Evolutionary conservation across 306 rosid species (phyloP).

Genomic region (Begonia masoniana): DNA sequence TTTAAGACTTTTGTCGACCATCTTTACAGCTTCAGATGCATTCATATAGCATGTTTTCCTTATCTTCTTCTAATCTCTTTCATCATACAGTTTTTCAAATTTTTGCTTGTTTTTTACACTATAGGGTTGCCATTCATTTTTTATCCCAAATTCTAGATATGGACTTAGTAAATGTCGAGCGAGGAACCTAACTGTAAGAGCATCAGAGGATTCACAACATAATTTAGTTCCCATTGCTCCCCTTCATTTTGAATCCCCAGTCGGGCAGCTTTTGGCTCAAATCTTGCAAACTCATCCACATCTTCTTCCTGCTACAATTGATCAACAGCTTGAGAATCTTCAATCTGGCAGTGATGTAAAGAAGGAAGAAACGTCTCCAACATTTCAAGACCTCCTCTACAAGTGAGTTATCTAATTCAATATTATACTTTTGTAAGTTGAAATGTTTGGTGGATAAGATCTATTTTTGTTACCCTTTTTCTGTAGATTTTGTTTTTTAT

Average conservation of each 20-base stretch:
- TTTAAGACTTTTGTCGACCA: no score
- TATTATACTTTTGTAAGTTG: not conserved
- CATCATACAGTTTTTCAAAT: not conserved
- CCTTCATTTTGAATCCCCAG: conserved; percentile 64
- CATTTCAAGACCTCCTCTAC: conserved; percentile 41
- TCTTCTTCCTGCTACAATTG: conserved; percentile 68
- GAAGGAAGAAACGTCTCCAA: conserved; percentile 27
- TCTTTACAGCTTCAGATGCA: no score
- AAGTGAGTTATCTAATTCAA: conserved; percentile 38
- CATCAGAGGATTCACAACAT: conserved; percentile 52
- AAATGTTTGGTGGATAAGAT: no score
- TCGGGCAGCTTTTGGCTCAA: conserved; percentile 84
- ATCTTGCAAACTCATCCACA: conserved; percentile 81
- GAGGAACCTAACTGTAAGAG: conserved; percentile 50
- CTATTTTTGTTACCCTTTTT: no score
- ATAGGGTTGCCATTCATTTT: conserved; percentile 47
- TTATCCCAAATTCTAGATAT: conserved; percentile 32
- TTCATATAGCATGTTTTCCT: not conserved
- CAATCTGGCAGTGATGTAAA: conserved; percentile 42
- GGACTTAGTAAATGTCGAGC: conserved; percentile 37
- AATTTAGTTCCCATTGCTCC: conserved; percentile 54
- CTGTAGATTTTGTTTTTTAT: no score
- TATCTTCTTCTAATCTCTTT: no score
- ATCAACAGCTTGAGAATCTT: conserved; percentile 92
- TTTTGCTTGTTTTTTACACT: not conserved